These are phyloP conservation scores for Candolleomyces aberdarensis DNA, from an alignment of 768 basidiomycete species.

Conservation along the genomic window DNA sequence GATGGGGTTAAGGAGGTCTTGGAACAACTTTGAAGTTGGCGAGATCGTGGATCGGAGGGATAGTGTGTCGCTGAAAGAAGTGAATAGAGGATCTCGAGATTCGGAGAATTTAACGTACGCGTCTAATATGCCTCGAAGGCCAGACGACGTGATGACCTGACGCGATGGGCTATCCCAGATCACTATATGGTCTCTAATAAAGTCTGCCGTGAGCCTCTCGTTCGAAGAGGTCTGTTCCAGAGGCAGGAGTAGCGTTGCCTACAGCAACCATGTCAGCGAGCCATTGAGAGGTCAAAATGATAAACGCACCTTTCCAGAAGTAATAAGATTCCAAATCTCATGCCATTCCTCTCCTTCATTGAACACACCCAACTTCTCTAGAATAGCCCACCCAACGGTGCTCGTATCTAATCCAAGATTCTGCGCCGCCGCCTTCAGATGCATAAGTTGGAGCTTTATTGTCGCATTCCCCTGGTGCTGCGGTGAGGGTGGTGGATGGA, in stretches of 20 bases:
- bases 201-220: constrained; percentile 63
- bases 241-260: constrained; percentile 85
- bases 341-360: constrained; percentile 63
- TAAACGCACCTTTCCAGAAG: constrained; percentile 59
- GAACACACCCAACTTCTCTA: constrained; percentile 62
- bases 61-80: constrained; percentile 32
- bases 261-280: constrained; percentile 4
- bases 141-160: constrained; percentile 74
- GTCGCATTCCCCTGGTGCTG: constrained; percentile 58
- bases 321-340: constrained; percentile 63
- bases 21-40: constrained; percentile 38
- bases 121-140: constrained; percentile 68
- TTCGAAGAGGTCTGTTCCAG: constrained; percentile 51
- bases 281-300: constrained; percentile 2
- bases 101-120: constrained; percentile 37
- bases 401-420: constrained; percentile 59
- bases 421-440: constrained; percentile 72
- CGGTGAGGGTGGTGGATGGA: constrained; percentile 43
- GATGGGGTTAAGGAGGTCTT: constrained; percentile 32
- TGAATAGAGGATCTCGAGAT: constrained; percentile 4
- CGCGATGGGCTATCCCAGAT: constrained; percentile 55
- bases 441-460: constrained; percentile 66
- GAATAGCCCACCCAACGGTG: constrained; percentile 72
- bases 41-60: constrained; percentile 43
- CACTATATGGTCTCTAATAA: constrained; percentile 81